These are phyloP conservation scores for Magnolia sinica DNA, from an alignment of 164 flowering plant species.

Conservation along the genomic window DNA sequence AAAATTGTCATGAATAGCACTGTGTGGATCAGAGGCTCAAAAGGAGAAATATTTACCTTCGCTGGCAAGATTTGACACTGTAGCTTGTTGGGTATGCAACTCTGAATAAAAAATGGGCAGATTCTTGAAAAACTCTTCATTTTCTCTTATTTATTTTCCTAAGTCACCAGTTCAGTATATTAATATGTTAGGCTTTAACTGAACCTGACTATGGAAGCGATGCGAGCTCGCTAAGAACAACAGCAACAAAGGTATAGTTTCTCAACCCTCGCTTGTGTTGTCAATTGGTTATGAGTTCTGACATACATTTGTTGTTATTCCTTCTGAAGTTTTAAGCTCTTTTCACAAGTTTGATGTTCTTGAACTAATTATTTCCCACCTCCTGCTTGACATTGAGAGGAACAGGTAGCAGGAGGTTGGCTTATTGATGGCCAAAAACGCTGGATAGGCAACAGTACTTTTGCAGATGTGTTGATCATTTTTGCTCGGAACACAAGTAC, in stretches of 20 bases:
- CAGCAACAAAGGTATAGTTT: slow-evolving; percentile 71
- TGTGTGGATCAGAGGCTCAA: slow-evolving; percentile 89
- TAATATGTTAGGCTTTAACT: slow-evolving; percentile 58
- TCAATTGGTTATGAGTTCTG: neutral
- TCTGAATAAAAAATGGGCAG: neutral
- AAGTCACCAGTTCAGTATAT: slow-evolving; percentile 2
- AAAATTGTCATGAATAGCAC: slow-evolving; percentile 44
- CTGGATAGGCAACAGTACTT: slow-evolving; percentile 98
- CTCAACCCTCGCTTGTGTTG: neutral
- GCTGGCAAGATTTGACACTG: slow-evolving; percentile 54
- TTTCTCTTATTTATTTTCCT: neutral
- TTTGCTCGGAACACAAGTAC: slow-evolving; percentile 81
- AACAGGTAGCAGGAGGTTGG: slow-evolving; percentile 93
- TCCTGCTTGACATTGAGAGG: slow-evolving; percentile 14
- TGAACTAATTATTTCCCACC: neutral
- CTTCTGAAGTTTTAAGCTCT: neutral
- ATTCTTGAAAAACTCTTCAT: neutral
- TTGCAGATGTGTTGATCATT: slow-evolving; percentile 83
- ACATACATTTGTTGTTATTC: too few relatives aligned
- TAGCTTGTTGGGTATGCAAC: slow-evolving; percentile 84
- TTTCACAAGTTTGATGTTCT: neutral
- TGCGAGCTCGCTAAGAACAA: slow-evolving; percentile 81
- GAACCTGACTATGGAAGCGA: slow-evolving; percentile 97
- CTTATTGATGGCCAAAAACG: slow-evolving; percentile 91
- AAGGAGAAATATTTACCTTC: slow-evolving; percentile 88